These are phyloP conservation scores for Schizochytrium sp. DNA, from an alignment of 108 stramenopile species.

Conservation along the genomic window DNA sequence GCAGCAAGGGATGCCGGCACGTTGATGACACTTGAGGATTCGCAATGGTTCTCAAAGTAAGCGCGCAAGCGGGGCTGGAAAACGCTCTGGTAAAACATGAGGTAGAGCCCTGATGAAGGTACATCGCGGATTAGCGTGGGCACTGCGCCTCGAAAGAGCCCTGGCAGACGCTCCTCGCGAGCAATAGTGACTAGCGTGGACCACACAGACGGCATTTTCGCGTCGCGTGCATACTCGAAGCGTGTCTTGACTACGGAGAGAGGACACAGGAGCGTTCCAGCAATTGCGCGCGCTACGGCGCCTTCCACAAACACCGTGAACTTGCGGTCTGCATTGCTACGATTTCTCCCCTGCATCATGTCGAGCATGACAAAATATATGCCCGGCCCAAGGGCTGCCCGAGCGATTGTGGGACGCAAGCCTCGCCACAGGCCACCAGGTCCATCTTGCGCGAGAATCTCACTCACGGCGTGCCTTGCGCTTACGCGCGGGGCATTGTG, in stretches of 20 bases:
- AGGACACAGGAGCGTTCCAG: neutral
- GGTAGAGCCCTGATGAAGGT: neutral
- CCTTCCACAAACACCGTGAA: neutral
- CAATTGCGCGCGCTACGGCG: neutral
- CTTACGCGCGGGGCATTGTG: neutral
- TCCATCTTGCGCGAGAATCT: neutral
- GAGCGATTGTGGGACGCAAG: neutral
- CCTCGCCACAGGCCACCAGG: neutral
- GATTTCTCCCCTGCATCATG: neutral
- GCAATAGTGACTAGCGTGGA: neutral
- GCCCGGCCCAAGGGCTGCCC: neutral
- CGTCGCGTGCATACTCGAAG: neutral
- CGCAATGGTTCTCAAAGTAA: neutral
- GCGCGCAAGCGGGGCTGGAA: neutral
- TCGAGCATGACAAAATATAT: neutral
- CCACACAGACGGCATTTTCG: neutral
- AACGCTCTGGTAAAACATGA: neutral
- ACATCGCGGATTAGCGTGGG: neutral
- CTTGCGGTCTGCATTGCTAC: neutral
- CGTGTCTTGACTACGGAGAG: conserved; percentile 6
- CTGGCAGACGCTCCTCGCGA: neutral
- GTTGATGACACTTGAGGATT: neutral
- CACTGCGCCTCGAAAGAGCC: neutral
- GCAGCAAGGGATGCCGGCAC: neutral
- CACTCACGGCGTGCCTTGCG: neutral